Evolutionary conservation across 2,329 filamentous ascomycete genomes (phyloP), one percentile per base, ranked within the genome.

Genomic region (Fusarium nodosum): DNA sequence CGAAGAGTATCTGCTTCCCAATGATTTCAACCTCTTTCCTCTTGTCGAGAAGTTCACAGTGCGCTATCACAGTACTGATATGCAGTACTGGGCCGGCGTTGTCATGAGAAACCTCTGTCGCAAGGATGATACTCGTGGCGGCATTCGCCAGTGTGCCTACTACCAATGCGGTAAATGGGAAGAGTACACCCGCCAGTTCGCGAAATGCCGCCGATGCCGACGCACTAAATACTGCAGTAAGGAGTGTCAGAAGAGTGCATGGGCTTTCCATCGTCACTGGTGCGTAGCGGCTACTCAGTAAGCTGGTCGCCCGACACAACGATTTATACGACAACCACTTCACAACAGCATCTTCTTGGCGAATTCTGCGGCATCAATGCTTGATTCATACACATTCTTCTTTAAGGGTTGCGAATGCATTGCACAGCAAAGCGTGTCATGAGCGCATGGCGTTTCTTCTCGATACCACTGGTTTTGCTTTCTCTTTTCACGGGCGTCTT

Each of bases 161-260:
- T 99, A 97, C 82, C 90, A 97, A 80, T 99, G 96, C 79, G 95
- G 95, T 64, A 97, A 97, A 78, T 99, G 96, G 96, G 96, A 99
- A 80, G 93, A 97, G 81, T 97, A 90, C 79, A 94, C 95, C 39
- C 90, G 96, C 66, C 95, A 99, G 78, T 99, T 99, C 80, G 96
- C 96, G 73, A 99, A 99, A 82, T 99, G 96, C 82, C 91, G 96
- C 71, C 91, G 96, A 70, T 99, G 96, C 82, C 90, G 96, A 73
- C 90, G 96, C 71, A 99, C 96, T 66, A 99, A 99, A 81, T 97
- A 97, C 83, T 99, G 96, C 89, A 97, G 94, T 87, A 99, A 99
- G 82, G 96, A 99, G 80, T 99, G 96, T 81, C 96, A 99, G 82
- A 98, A 98, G 85, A 97, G 93, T 74, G 97, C 96, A 12, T 99